These are phyloP conservation scores for Vinca minor DNA, from an alignment of 257 asterid genomes.

Conservation along the genomic window DNA sequence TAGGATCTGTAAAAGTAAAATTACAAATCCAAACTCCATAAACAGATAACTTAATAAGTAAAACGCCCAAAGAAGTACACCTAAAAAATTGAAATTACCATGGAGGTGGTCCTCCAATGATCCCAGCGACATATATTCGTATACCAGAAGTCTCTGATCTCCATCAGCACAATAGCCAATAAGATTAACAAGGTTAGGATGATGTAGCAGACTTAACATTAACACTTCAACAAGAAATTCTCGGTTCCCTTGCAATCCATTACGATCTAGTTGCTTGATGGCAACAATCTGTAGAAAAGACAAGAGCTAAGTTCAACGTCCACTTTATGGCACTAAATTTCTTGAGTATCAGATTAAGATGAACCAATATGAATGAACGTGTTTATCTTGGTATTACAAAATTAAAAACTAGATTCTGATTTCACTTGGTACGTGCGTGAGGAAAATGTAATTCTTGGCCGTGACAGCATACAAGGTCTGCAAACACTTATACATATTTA, in stretches of 20 bases:
- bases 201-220: constrained; percentile 82
- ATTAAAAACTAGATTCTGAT: neutral
- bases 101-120: constrained; percentile 87
- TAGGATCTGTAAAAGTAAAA: constrained; percentile 38
- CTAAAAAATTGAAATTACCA: constrained; percentile 30
- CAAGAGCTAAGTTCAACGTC: neutral
- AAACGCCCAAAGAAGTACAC: neutral
- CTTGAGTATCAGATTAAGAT: neutral
- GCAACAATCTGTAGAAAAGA: constrained; percentile 51
- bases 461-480: neutral
- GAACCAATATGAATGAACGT: neutral
- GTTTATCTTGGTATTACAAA: neutral
- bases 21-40: constrained; percentile 9
- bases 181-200: constrained; percentile 80
- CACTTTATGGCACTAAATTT: neutral
- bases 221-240: constrained; percentile 91
- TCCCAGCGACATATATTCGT: constrained; percentile 81
- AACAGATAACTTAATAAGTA: neutral
- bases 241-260: constrained; percentile 84
- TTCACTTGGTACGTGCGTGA: neutral
- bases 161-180: constrained; percentile 92
- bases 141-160: constrained; percentile 89
- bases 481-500: neutral
- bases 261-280: constrained; percentile 87
- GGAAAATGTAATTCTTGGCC: neutral